A percentile compares a stretch with the other conserved stretches of the same genome.
Conservation (phyloP, 2,329 filamentous ascomycete genomes). For the Epichloe glyceriae region DNA sequence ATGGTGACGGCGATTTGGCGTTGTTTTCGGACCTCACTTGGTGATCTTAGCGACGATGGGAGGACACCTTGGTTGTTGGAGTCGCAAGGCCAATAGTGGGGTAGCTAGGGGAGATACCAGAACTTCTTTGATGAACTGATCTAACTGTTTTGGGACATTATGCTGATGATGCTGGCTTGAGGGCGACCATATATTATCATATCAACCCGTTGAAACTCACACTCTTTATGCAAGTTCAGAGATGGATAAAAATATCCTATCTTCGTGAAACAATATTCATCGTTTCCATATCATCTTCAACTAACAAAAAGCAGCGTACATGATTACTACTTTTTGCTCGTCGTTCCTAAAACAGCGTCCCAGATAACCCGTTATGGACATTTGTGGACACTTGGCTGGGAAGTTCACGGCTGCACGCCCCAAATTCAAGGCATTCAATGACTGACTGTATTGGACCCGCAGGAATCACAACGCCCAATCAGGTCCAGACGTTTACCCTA, state of each 20-base stretch:
- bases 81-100: constrained; percentile 5
- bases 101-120: not conserved
- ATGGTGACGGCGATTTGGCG: constrained; percentile 29
- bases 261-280: too few species aligned
- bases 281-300: too few species aligned
- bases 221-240: too few species aligned
- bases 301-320: too few species aligned
- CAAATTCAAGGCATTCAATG: constrained; percentile 3
- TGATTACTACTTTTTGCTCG: too few species aligned
- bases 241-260: too few species aligned
- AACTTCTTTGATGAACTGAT: not conserved
- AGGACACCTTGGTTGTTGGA: constrained; percentile 7
- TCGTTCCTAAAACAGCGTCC: not conserved
- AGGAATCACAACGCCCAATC: constrained; percentile 19
- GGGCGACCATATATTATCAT: not conserved
- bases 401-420: not conserved
- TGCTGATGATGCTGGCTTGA: not conserved
- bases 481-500: constrained; percentile 25
- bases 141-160: not conserved
- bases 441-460: not conserved
- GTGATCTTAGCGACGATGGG: constrained; percentile 1
- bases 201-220: not conserved
- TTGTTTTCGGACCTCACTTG: not conserved
- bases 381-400: not conserved
- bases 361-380: not conserved